Base-by-base conservation (phyloP, 441 rosid genomes). In the Jatropha podagrica region DNA sequence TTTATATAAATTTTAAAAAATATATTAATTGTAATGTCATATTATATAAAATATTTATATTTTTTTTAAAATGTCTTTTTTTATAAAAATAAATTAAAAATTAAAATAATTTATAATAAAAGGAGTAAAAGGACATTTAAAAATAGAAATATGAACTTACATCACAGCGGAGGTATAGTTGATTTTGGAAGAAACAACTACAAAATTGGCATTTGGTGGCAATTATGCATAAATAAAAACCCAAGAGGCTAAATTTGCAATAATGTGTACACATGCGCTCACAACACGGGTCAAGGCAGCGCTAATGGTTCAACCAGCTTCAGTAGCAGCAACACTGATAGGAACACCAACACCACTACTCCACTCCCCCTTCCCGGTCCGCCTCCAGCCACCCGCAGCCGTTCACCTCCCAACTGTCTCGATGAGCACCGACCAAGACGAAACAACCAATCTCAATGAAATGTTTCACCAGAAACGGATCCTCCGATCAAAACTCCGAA, bases 401-500 rank as follows among this genome's bases (percentile, higher is more conserved):
- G 59, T 69, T 20, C 66, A 62, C 4, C 37, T 68, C 59, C 65
- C 80, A 79, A 14, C 71, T 48, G 68, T 64, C 72, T 71, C 82
- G 65, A 86, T 84, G 86, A 76, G 77, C 71, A 67, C 77, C 77
- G 66, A 44, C 72, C 77, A 63, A 65, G 80, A 37, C 66, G 61
- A 65, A 49, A 55, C 72, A 62, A 51, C 75, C 72, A 14, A 73
- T 58, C 79, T 80, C 14, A 73, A 74, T 42, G 74, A 80, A 7
- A 74, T 89, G 77, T 88, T 88, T 87, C 86, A 82, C 82, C 91
- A 84, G 80, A 93, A 95, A 79, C 81, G 78, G 76, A 51, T 74
- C 71, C 86, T 93, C 61, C 87, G 97, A 10, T 83, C 92, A 74
- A 80, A 82, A 73, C 90, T 93, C 72, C 91, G 93, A 61, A 86